These are phyloP conservation scores for Aspergillus sp. DNA, from an alignment of 2,329 filamentous ascomycete species.

Conservation along the genomic window DNA sequence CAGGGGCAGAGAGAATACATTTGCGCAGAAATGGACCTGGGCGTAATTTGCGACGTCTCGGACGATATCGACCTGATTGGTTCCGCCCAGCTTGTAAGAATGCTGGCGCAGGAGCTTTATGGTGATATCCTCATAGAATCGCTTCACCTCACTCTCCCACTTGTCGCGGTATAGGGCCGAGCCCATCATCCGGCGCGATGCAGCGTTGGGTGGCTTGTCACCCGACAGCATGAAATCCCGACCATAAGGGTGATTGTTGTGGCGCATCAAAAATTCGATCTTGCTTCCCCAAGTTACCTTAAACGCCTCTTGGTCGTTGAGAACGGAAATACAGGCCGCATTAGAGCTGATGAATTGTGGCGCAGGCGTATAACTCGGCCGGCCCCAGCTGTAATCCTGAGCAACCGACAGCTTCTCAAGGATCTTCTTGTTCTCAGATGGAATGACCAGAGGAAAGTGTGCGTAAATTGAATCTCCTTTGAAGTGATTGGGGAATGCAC, in stretches of 20 bases:
- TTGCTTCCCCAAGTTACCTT: constrained; percentile 51
- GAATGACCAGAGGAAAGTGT: constrained; percentile 53
- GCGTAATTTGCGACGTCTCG: constrained; percentile 55
- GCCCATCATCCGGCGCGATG: constrained; percentile 48
- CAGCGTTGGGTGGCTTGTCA: constrained; percentile 44
- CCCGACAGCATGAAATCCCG: constrained; percentile 53
- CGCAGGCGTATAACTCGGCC: constrained; percentile 32
- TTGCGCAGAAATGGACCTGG: constrained; percentile 58
- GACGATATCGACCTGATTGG: constrained; percentile 52
- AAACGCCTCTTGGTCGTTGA: constrained; percentile 48
- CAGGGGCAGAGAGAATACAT: constrained; percentile 58
- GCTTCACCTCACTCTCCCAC: constrained; percentile 49
- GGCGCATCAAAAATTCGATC: constrained; percentile 48
- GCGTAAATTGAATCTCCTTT: constrained; percentile 52
- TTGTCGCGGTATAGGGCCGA: constrained; percentile 48
- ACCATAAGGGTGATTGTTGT: constrained; percentile 39
- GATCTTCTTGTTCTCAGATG: constrained; percentile 50
- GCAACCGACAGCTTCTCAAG: constrained; percentile 43
- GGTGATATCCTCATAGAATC: constrained; percentile 53
- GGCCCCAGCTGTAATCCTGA: constrained; percentile 45
- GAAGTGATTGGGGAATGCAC: constrained; percentile 54
- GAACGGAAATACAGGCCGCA: constrained; percentile 46
- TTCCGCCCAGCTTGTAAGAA: constrained; percentile 49
- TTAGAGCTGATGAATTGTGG: constrained; percentile 50
- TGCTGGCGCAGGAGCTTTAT: constrained; percentile 47